Evolutionary conservation across 2,329 filamentous ascomycete species (phyloP), one percentile per base, ranked within the genome.

Genomic region (Herpotrichia juniperi): DNA sequence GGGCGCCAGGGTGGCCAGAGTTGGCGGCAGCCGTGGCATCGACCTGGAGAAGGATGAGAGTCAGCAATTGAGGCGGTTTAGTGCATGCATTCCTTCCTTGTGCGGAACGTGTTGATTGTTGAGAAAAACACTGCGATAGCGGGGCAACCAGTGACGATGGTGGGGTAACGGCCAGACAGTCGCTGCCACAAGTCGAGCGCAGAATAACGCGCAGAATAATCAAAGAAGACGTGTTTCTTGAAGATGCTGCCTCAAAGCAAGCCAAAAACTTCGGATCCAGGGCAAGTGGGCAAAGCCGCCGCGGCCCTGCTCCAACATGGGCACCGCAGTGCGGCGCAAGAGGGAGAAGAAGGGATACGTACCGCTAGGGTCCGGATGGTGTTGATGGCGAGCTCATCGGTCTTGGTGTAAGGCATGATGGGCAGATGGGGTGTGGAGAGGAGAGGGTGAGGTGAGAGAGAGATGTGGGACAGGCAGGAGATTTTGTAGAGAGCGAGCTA

Each of bases 1-100:
- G 94, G 77, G 94, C 94, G 84, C 94, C 94, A 72, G 94, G 94
- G 82, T 99, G 94, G 76, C 94, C 94, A 63, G 93, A 97, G 86
- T 97, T 97, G 77, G 93, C 91, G 77, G 89, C 84, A 79, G 88
- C 87, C 73, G 93, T 97, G 77, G 93, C 94, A 97, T 99, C 94
- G 82, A 92, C 90, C 94, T 99, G 75, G 66, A 51, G 48, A 56
- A 50, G 32, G 52, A 37, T 47, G 46, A 48, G 45, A 56, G 50
- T 75, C 59, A 75, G 71, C 64, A 63, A 66, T 72, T 72, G 64
- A 57, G 25, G 35, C 60, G n/a, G 40, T 19, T 35, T 45, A 46
- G 21, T 28, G 49, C 48, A 44, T 48, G 32, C 39, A 42, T 46
- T 53, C 53, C 40, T 50, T 42, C 40, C 32, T 42, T 17, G 42